Base-by-base conservation (phyloP, 2,329 filamentous ascomycete genomes). In the Alternaria sp. region DNA sequence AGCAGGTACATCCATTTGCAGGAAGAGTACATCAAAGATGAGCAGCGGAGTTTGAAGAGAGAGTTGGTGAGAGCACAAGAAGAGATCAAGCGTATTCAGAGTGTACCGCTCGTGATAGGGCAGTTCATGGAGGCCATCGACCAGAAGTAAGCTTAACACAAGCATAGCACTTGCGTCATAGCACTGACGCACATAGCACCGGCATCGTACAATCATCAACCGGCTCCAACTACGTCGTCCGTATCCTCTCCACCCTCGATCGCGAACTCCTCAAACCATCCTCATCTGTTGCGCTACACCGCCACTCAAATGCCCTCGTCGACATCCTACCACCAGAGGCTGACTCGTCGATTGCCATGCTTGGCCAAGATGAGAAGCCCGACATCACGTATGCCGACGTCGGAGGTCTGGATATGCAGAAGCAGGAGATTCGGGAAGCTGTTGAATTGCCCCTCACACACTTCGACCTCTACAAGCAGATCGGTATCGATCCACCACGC, bases 91-190 rank as follows among this genome's bases (percentile, higher is more conserved):
- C 90, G 95, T 69, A 99, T 99, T 80, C 95, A 99, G 84, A 97
- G 93, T 80, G 95, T 99, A 56, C 95, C 95, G 28, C 84, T 99
- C 64, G 95, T 99, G 65, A 99, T 99, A 79, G 95, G 95, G 63
- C 95, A 99, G 82, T 99, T 99, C 79, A 99, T 99, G 95, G 95
- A 99, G 83, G 95, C 95, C 57, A 99, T 99, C 78, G 95, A 99
- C 80, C 95, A 99, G 83, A 99, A 97, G 93, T 97, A 86, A 80
- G 87, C 54, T 53, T 44, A 46, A 18, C 27, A 22, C 43, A 54
- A 18, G 34, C 50, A 22, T 30, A 18, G 45, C 53, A 25, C 50
- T 43, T 48, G 48, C 51, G 48, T 38, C 27, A 50, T 48, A 44
- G 59, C 44, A 56, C 71, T 73, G 59, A 71, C 59, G 25, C 59